Conservation (phyloP, 208 protist species). For the Trypanosoma theileri region DNA sequence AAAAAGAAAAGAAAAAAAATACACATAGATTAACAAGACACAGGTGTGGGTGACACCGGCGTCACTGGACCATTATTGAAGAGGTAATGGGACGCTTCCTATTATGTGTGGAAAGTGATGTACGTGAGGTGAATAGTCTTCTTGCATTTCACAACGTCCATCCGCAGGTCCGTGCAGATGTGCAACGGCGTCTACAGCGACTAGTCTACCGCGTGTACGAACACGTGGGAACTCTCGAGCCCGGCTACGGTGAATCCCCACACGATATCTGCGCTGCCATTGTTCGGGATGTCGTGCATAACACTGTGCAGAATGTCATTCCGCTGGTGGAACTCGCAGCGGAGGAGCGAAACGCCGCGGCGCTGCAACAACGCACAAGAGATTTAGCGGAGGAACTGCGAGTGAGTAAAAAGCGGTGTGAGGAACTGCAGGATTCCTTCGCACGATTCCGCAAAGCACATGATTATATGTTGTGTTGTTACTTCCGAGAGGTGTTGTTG, state of each 20-base stretch:
- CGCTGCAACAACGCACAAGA: constrained; percentile 41
- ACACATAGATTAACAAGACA: background rate
- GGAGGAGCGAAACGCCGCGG: constrained; percentile 32
- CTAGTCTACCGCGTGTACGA: constrained; percentile 59
- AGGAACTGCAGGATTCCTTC: constrained; percentile 32
- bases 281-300: constrained; percentile 41
- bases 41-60: no score
- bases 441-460: constrained; percentile 53
- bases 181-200: constrained; percentile 49
- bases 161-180: constrained; percentile 75
- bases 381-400: constrained; percentile 29
- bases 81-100: constrained; percentile 54
- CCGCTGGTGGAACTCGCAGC: constrained; percentile 41
- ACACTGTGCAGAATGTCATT: constrained; percentile 48
- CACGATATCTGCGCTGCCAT: constrained; percentile 59
- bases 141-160: constrained; percentile 82
- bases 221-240: constrained; percentile 33
- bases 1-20: background rate
- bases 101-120: constrained; percentile 58
- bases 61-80: background rate
- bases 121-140: constrained; percentile 71
- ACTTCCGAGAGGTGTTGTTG: constrained; percentile 80
- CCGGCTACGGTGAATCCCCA: constrained; percentile 46
- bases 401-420: constrained; percentile 21
- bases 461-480: constrained; percentile 80